phyloP scores from a whole-genome alignment of 768 basidiomycete genomes.

The Cubamyces lactineus region DNA sequence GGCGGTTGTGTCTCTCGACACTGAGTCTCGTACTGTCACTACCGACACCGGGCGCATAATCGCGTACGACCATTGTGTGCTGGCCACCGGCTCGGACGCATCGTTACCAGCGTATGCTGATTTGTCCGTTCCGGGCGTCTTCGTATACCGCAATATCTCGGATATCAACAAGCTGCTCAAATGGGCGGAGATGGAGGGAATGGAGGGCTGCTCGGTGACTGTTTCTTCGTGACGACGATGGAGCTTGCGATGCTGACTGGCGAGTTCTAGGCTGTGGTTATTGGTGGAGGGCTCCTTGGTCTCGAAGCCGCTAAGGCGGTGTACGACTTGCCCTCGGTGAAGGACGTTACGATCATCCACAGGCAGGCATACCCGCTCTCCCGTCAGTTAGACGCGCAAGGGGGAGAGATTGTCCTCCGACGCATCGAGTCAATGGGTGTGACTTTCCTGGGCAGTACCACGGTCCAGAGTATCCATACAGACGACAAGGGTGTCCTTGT shows the following conservation, averaged over 20 bases:
- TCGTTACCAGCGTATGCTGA: slow-evolving; percentile 62
- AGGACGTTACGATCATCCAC: slow-evolving; percentile 55
- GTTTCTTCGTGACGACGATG: too few species aligned
- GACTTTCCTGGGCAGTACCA: slow-evolving; percentile 49
- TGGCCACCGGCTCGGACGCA: slow-evolving; percentile 73
- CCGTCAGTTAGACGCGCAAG: slow-evolving; percentile 59
- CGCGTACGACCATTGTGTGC: slow-evolving; percentile 62
- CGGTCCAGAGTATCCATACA: slow-evolving; percentile 43
- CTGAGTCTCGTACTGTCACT: slow-evolving; percentile 45
- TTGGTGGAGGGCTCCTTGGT: slow-evolving; percentile 74
- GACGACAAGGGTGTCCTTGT: slow-evolving; percentile 41
- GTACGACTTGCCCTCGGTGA: slow-evolving; percentile 55
- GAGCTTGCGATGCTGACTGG: not conserved
- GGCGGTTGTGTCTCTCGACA: slow-evolving; percentile 45
- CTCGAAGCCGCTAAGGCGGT: slow-evolving; percentile 77
- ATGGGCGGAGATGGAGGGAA: slow-evolving; percentile 52
- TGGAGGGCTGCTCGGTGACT: slow-evolving; percentile 36
- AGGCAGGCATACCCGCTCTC: slow-evolving; percentile 56
- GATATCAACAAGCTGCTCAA: slow-evolving; percentile 66
- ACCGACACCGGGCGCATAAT: slow-evolving; percentile 50
- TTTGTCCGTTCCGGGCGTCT: slow-evolving; percentile 54
- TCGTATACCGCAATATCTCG: slow-evolving; percentile 72
- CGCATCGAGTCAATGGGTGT: slow-evolving; percentile 65
- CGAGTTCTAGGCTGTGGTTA: slow-evolving; percentile 46
- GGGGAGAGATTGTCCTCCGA: slow-evolving; percentile 61